A percentile compares a stretch with the other conserved stretches of the same genome.
These are phyloP conservation scores for Backusella westeae DNA, from an alignment of 192 early-diverging fungal genomes.

Conservation along the genomic window DNA sequence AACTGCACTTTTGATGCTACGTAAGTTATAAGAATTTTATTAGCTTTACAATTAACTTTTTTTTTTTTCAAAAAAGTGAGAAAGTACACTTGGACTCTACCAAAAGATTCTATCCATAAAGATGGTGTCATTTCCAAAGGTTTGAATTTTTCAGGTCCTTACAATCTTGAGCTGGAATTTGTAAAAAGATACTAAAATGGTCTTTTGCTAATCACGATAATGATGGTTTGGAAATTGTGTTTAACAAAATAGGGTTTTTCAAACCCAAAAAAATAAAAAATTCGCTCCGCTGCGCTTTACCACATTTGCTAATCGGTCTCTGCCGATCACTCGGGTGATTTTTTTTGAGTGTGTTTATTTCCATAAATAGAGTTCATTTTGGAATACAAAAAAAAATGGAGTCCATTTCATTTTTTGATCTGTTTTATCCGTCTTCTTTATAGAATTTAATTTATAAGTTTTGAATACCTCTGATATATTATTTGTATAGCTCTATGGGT, in stretches of 20 bases:
- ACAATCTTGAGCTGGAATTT: neutral
- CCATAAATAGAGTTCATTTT: neutral
- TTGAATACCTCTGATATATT: neutral
- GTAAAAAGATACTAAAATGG: neutral
- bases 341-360: neutral
- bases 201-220: neutral
- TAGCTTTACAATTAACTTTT: neutral
- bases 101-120: conserved; percentile 2
- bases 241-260: neutral
- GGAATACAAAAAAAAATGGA: no score
- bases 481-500: neutral
- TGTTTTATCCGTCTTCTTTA: no score
- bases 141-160: neutral
- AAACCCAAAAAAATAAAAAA: neutral
- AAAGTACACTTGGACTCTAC: conserved; percentile 1
- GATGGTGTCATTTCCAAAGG: neutral
- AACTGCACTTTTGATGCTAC: conserved; percentile 47
- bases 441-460: no score
- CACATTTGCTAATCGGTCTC: neutral
- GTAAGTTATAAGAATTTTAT: conserved; percentile 2
- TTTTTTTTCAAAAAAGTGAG: neutral
- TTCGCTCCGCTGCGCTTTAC: neutral
- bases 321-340: neutral
- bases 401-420: no score
- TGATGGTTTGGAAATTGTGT: neutral